Evolutionary conservation across 2,329 filamentous ascomycete genomes (phyloP).

Genomic region (Alternaria brassicae): DNA sequence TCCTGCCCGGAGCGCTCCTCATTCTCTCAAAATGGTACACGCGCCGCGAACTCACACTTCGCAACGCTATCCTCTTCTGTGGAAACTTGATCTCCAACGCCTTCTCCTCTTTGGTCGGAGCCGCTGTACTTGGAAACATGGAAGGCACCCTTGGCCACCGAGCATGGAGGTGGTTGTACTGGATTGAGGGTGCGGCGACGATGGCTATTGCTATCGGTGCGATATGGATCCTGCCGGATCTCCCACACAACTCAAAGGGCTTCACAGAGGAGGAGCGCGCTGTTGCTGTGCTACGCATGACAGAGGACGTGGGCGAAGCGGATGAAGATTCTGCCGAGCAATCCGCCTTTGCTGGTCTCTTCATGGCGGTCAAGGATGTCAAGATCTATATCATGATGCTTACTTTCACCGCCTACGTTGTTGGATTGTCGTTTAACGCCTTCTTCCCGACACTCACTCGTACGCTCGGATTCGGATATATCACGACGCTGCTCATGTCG

Average conservation of each 20-base stretch:
- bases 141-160: conserved; percentile 44
- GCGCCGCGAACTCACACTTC: conserved; percentile 55
- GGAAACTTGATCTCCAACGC: conserved; percentile 54
- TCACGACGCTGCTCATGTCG: conserved; percentile 48
- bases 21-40: conserved; percentile 74
- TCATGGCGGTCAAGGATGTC: conserved; percentile 66
- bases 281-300: conserved; percentile 48
- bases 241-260: conserved; percentile 53
- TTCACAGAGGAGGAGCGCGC: conserved; percentile 58
- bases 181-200: conserved; percentile 50
- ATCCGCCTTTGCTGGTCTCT: conserved; percentile 60
- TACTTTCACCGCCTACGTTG: conserved; percentile 67
- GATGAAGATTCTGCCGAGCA: conserved; percentile 53
- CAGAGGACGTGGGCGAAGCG: conserved; percentile 61
- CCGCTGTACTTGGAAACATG: conserved; percentile 51
- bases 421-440: conserved; percentile 55
- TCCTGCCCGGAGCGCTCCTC: conserved; percentile 68
- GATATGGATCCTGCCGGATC: conserved; percentile 43
- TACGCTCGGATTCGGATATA: conserved; percentile 50
- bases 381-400: conserved; percentile 72
- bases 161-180: conserved; percentile 52
- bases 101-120: conserved; percentile 55
- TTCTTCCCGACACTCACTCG: conserved; percentile 50
- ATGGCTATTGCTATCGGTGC: conserved; percentile 44
- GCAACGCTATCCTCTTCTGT: conserved; percentile 53